These are phyloP conservation scores for Tillandsia leiboldiana DNA, from an alignment of 176 grass and related monocot species.

Conservation along the genomic window DNA sequence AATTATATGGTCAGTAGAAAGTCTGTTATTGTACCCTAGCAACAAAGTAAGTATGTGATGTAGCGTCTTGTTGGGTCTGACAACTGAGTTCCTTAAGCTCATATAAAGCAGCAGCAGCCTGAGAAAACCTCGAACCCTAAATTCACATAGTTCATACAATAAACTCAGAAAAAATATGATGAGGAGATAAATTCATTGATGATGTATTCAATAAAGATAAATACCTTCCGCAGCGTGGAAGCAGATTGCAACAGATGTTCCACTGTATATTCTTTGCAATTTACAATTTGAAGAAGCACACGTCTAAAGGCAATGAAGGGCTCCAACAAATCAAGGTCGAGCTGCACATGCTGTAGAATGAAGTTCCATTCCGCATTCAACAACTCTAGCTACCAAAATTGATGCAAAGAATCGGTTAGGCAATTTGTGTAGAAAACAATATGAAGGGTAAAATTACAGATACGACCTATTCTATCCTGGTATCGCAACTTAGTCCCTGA, in stretches of 20 bases:
- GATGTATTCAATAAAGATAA: constrained; percentile 4
- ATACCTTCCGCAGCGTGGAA: constrained; percentile 83
- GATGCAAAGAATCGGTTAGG: constrained; percentile 6
- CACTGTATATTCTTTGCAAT: constrained; percentile 51
- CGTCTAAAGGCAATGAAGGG: constrained; percentile 85
- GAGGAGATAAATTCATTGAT: neutral
- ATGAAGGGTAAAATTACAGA: too few relatives aligned
- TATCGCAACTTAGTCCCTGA: too few relatives aligned
- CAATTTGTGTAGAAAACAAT: neutral
- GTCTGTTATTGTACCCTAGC: constrained; percentile 45
- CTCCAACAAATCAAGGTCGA: constrained; percentile 73
- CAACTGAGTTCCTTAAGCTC: constrained; percentile 70
- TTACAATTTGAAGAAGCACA: constrained; percentile 65
- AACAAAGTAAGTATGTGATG: constrained; percentile 61
- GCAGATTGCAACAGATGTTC: constrained; percentile 81
- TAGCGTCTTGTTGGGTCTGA: constrained; percentile 37
- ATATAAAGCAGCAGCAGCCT: constrained; percentile 80
- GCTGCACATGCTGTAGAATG: constrained; percentile 50
- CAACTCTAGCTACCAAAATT: constrained; percentile 44
- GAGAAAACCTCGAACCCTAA: constrained; percentile 83
- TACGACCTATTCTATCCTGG: too few relatives aligned
- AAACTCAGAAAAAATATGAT: neutral
- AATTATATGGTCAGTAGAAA: neutral
- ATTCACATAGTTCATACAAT: constrained; percentile 27
- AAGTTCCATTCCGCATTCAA: constrained; percentile 84